phyloP scores from a whole-genome alignment of 1,284 basidiomycete species.

The Polyporus tsugae region DNA sequence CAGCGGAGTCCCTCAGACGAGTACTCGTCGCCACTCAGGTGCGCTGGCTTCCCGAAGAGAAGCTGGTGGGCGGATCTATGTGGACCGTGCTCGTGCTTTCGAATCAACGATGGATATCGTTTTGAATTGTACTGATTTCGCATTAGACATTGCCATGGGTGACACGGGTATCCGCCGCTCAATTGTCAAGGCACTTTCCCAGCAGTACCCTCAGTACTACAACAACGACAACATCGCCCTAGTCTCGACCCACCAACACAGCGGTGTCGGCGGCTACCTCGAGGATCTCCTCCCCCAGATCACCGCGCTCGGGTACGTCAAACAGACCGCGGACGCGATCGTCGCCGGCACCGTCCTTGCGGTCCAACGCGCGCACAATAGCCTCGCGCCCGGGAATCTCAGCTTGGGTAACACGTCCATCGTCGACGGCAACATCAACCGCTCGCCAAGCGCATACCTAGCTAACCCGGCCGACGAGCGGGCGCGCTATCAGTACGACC shows the following conservation, averaged over 20 bases:
- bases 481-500: constrained; percentile 69
- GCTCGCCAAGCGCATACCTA: constrained; percentile 76
- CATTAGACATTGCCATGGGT: constrained; percentile 78
- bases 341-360: constrained; percentile 75
- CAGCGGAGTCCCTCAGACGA: no score
- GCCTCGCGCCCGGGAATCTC: constrained; percentile 64
- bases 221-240: constrained; percentile 78
- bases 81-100: no score
- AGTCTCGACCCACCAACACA: constrained; percentile 80
- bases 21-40: no score
- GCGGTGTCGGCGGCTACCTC: constrained; percentile 83
- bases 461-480: constrained; percentile 77
- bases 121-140: neutral
- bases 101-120: no score
- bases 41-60: no score
- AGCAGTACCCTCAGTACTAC: constrained; percentile 70
- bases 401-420: constrained; percentile 75
- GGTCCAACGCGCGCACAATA: constrained; percentile 72
- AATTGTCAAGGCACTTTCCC: constrained; percentile 66
- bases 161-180: constrained; percentile 80
- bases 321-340: constrained; percentile 73
- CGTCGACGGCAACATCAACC: constrained; percentile 75
- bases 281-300: constrained; percentile 82
- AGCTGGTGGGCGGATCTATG: no score
- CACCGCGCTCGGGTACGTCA: constrained; percentile 79